Percentiles rank a stretch among this genome's conserved stretches.
Evolutionary conservation across 2,329 filamentous ascomycete species (phyloP).

Genomic region (Neopestalotiopsis clavispora): DNA sequence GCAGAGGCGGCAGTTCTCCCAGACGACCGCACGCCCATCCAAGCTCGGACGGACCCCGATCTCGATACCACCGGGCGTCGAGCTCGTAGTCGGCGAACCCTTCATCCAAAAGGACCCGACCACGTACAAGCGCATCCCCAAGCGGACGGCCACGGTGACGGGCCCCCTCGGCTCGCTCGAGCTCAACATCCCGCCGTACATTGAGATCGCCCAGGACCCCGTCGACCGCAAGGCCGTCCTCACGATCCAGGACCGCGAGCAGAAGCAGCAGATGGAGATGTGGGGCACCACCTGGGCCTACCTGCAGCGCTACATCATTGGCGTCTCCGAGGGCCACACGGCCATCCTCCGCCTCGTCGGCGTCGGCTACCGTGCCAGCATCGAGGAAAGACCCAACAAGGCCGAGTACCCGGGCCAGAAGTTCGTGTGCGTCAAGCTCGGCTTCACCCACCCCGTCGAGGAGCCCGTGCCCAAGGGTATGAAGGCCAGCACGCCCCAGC

Average conservation of each 20-base stretch:
- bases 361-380: conserved; percentile 89
- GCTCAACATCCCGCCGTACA: conserved; percentile 78
- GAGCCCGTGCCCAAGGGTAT: conserved; percentile 82
- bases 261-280: conserved; percentile 86
- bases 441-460: conserved; percentile 95
- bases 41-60: conserved; percentile 86
- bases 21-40: conserved; percentile 68
- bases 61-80: conserved; percentile 83
- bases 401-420: conserved; percentile 81
- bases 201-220: conserved; percentile 72
- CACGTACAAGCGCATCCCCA: conserved; percentile 65
- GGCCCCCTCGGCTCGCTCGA: conserved; percentile 83
- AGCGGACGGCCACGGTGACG: conserved; percentile 73
- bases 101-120: conserved; percentile 57
- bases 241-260: conserved; percentile 69
- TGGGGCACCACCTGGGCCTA: conserved; percentile 92
- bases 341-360: conserved; percentile 92
- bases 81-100: conserved; percentile 72
- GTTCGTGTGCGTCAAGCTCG: conserved; percentile 92
- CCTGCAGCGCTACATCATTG: conserved; percentile 87
- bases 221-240: conserved; percentile 68
- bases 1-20: conserved; percentile 68
- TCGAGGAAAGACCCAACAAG: conserved; percentile 77
- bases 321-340: conserved; percentile 95
- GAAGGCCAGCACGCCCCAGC: conserved; percentile 85